Evolutionary conservation across 73 alveolate genomes (phyloP).

Genomic region (Blepharisma stoltei): DNA sequence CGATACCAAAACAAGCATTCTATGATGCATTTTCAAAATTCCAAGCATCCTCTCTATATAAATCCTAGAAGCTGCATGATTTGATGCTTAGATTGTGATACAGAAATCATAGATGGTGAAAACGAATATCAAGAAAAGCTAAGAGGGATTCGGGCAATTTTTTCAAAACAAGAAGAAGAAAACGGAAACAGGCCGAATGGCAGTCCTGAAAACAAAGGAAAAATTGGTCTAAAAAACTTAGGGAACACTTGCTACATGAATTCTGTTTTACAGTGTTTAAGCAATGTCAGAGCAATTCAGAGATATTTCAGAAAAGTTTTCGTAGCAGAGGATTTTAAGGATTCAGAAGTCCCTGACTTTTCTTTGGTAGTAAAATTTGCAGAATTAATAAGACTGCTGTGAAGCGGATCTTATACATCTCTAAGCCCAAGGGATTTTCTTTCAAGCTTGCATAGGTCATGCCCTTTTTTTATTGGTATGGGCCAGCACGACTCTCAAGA

Average conservation of each 20-base stretch:
- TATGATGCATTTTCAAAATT: background rate
- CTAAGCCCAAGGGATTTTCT: constrained; percentile 6
- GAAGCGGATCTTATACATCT: background rate
- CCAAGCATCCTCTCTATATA: constrained; percentile 1
- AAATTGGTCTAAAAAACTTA: constrained; percentile 31
- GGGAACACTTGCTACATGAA: constrained; percentile 35
- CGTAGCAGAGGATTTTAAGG: background rate
- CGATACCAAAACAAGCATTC: constrained; percentile 19
- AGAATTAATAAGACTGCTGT: background rate
- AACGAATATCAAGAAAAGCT: background rate
- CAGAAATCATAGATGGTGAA: background rate
- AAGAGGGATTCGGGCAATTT: background rate
- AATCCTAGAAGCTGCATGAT: constrained; percentile 3
- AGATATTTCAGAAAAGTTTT: background rate
- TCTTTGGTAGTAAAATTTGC: background rate
- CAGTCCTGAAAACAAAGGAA: background rate
- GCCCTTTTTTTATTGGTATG: constrained; percentile 47
- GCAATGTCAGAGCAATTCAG: background rate
- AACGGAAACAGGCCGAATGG: background rate
- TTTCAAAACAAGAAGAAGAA: background rate
- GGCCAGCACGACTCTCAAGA: constrained; percentile 63
- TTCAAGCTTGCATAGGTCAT: background rate
- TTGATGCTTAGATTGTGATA: constrained; percentile 19
- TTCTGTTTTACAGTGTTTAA: constrained; percentile 27
- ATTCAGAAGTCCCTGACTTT: background rate